phyloP scores from a whole-genome alignment of 305 asterid genomes.

The Fraxinus greggii region DNA sequence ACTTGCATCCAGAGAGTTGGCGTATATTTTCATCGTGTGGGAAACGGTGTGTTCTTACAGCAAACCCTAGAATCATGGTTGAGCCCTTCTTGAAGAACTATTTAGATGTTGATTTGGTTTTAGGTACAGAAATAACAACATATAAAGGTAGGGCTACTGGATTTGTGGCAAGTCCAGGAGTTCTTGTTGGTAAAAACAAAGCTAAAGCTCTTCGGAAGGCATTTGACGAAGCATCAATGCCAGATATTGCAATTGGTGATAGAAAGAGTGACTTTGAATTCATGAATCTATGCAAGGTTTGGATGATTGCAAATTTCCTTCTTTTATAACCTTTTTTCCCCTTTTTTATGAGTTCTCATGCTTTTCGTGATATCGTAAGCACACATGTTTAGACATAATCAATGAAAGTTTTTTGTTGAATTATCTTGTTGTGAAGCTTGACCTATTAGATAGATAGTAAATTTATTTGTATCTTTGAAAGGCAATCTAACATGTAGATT shows the following conservation, averaged over 20 bases:
- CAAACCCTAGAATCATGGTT: conserved; percentile 46
- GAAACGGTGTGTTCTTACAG: conserved; percentile 37
- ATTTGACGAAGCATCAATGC: conserved; percentile 15
- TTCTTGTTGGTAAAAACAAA: conserved; percentile 29
- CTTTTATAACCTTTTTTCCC: background rate
- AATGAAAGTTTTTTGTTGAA: too few species aligned
- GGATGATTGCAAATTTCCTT: background rate
- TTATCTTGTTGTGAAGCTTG: background rate
- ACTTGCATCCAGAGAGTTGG: conserved; percentile 47
- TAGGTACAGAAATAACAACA: conserved; percentile 38
- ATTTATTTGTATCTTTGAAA: background rate
- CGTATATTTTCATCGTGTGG: conserved; percentile 40
- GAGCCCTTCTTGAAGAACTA: conserved; percentile 42
- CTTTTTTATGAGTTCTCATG: background rate
- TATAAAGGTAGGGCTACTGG: conserved; percentile 46
- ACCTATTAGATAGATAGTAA: background rate
- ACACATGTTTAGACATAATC: background rate
- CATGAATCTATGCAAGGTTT: conserved; percentile 15
- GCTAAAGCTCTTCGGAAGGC: conserved; percentile 12
- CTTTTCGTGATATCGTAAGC: background rate
- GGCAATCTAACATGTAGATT: background rate
- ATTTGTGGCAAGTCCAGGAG: conserved; percentile 32
- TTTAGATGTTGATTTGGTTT: conserved; percentile 35
- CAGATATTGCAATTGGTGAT: conserved; percentile 31
- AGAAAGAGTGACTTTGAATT: conserved; percentile 18